Evolutionary conservation across 768 basidiomycete species (phyloP).

Genomic region (Termitomyces eurrhizus): DNA sequence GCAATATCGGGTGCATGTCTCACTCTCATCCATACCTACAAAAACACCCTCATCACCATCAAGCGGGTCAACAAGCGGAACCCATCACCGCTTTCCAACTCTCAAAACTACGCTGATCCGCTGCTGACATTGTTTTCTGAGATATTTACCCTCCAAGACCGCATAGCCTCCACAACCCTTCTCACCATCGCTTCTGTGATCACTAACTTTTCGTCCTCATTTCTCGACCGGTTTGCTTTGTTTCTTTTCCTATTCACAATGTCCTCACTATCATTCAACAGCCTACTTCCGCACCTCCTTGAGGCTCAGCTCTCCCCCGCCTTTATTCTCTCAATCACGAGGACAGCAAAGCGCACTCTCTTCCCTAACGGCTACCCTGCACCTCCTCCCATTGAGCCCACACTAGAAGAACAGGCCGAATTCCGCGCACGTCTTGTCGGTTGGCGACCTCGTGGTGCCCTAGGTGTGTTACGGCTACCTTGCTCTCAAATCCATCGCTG

Average conservation of each 20-base stretch:
- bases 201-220: conserved; percentile 42
- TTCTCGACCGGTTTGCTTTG: conserved; percentile 52
- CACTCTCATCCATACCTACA: conserved; percentile 64
- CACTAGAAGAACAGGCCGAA: conserved; percentile 66
- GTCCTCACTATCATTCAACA: conserved; percentile 19
- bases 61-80: conserved; percentile 55
- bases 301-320: conserved; percentile 46
- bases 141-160: conserved; percentile 43
- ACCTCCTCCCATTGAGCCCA: conserved; percentile 68
- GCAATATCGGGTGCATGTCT: conserved; percentile 66
- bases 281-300: conserved; percentile 69
- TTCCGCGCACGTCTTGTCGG: conserved; percentile 43
- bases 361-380: conserved; percentile 92
- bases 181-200: conserved; percentile 45
- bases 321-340: conserved; percentile 50
- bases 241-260: not conserved
- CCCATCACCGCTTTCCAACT: conserved; percentile 11
- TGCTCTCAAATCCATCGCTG: not conserved
- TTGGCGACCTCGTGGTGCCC: conserved; percentile 32
- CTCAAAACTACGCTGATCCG: conserved; percentile 36
- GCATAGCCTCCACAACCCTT: conserved; percentile 44
- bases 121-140: conserved; percentile 44
- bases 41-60: conserved; percentile 58
- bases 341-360: conserved; percentile 60
- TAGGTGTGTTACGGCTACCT: conserved; percentile 25